phyloP scores from a whole-genome alignment of 331 rosid genomes.

The Acacia pycnantha region DNA sequence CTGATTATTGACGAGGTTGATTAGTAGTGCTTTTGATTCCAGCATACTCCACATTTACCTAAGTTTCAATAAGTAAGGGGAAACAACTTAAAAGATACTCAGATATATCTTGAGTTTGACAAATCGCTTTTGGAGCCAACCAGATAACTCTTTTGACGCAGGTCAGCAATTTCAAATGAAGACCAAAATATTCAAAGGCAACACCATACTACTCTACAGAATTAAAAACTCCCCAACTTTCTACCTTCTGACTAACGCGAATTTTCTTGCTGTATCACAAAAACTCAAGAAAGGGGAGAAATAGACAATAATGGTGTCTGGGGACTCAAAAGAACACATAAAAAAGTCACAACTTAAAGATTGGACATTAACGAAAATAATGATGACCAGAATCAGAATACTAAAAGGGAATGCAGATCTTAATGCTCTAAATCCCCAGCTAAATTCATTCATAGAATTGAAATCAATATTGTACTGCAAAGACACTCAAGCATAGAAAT shows the following conservation, averaged over 20 bases:
- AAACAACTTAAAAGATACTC: neutral
- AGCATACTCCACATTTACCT: slow-evolving; percentile 53
- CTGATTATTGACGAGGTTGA: slow-evolving; percentile 37
- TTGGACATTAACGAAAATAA: neutral
- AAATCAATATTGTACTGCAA: neutral
- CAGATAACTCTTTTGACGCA: neutral
- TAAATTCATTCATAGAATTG: neutral
- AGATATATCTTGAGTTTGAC: neutral
- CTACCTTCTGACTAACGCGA: slow-evolving; percentile 65
- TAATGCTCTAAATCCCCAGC: neutral
- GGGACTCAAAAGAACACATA: neutral
- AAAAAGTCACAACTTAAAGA: neutral
- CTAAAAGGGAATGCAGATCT: neutral
- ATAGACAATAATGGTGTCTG: neutral
- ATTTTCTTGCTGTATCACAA: slow-evolving; percentile 41
- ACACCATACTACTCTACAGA: neutral
- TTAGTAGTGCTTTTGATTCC: slow-evolving; percentile 36
- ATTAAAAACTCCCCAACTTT: neutral
- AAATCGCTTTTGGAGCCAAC: neutral
- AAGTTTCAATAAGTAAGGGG: neutral
- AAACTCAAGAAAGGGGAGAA: neutral
- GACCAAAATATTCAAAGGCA: neutral
- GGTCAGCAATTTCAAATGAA: neutral
- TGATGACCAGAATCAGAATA: neutral
- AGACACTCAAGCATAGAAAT: neutral